phyloP scores from a whole-genome alignment of 2,329 filamentous ascomycete species.

The Colletotrichum gloeosporioides region DNA sequence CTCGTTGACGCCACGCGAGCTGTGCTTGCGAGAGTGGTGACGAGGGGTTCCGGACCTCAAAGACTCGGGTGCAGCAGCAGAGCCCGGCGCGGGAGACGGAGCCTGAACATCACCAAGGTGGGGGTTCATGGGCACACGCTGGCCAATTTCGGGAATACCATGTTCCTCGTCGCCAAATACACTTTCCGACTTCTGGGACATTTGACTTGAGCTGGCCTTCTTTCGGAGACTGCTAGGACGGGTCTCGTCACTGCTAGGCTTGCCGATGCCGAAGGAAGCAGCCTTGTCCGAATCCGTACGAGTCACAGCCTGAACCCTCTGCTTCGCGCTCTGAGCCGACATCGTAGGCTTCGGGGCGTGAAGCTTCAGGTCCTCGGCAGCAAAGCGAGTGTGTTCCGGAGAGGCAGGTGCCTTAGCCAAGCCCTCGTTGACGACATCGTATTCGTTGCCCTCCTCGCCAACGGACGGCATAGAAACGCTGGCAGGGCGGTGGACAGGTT shows the following conservation, averaged over 20 bases:
- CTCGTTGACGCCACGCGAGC: constrained; percentile 71
- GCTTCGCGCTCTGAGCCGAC: constrained; percentile 80
- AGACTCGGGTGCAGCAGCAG: constrained; percentile 38
- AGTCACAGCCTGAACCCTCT: constrained; percentile 83
- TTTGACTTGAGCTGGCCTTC: constrained; percentile 63
- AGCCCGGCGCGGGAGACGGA: constrained; percentile 75
- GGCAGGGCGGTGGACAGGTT: constrained; percentile 64
- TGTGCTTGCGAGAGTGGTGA: constrained; percentile 74
- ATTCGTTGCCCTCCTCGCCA: constrained; percentile 90
- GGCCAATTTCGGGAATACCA: constrained; percentile 90
- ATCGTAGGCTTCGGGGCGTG: constrained; percentile 90
- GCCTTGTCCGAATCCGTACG: constrained; percentile 90
- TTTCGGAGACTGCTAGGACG: constrained; percentile 54
- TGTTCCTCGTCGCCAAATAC: constrained; percentile 69
- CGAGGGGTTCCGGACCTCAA: constrained; percentile 42
- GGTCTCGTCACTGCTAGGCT: constrained; percentile 61
- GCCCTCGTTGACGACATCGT: constrained; percentile 66
- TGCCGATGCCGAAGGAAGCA: constrained; percentile 83
- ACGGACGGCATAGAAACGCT: constrained; percentile 85
- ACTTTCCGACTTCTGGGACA: constrained; percentile 46
- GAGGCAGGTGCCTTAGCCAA: constrained; percentile 43
- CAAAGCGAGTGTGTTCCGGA: constrained; percentile 77
- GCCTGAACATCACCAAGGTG: constrained; percentile 96
- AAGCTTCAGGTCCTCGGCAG: constrained; percentile 82
- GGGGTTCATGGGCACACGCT: constrained; percentile 91